phyloP scores from a whole-genome alignment of 1,139 yeast species.

The Suhomyces bribrorum region DNA sequence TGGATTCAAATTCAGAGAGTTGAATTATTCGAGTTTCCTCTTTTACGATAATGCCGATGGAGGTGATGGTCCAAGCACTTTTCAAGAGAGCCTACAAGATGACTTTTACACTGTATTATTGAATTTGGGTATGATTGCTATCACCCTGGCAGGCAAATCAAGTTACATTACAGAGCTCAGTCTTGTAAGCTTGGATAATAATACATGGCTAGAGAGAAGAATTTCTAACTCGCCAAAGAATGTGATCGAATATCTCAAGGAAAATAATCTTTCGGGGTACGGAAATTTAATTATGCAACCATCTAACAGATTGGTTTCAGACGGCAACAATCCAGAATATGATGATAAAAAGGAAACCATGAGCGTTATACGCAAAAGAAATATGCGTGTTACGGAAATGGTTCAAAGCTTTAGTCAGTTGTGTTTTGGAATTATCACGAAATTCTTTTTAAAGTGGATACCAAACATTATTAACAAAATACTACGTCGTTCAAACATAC shows the following conservation, averaged over 20 bases:
- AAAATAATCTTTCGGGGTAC: constrained; percentile 30
- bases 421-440: constrained; percentile 21
- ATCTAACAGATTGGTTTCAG: constrained; percentile 25
- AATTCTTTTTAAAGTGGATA: constrained; percentile 11
- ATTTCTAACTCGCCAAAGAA: constrained; percentile 1
- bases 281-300: constrained; percentile 36
- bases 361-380: constrained; percentile 28
- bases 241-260: constrained; percentile 19
- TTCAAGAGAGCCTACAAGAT: constrained; percentile 43
- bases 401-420: constrained; percentile 26
- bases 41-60: constrained; percentile 33
- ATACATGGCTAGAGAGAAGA: constrained; percentile 61
- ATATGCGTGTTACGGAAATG: constrained; percentile 21
- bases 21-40: constrained; percentile 52
- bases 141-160: constrained; percentile 65
- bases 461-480: constrained; percentile 7
- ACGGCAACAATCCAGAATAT: constrained; percentile 2
- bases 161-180: constrained; percentile 65
- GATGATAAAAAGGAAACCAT: constrained; percentile 12
- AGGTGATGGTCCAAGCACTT: constrained; percentile 20
- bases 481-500: constrained; percentile 1
- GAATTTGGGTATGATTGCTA: constrained; percentile 61
- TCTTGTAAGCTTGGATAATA: constrained; percentile 45
- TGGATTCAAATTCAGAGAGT: constrained; percentile 47
- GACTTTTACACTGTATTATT: constrained; percentile 67